phyloP scores from a whole-genome alignment of 2,329 filamentous ascomycete species.

The Penicillium thymicola region DNA sequence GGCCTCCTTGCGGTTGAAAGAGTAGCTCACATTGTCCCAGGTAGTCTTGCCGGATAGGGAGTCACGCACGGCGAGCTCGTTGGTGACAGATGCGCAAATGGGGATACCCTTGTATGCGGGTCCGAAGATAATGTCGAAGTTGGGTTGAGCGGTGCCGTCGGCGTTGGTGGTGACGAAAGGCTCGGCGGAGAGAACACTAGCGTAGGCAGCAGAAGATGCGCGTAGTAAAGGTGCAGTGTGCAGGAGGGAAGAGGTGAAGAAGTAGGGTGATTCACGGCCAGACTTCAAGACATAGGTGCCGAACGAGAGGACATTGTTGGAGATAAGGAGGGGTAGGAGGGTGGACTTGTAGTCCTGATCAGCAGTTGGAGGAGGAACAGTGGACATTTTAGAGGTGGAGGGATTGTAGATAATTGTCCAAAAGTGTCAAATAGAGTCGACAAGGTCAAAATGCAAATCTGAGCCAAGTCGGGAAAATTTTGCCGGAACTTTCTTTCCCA shows the following conservation, averaged over 20 bases:
- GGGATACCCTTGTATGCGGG: constrained; percentile 98
- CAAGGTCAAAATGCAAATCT: constrained; percentile 2
- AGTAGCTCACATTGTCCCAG: constrained; percentile 72
- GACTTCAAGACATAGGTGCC: constrained; percentile 74
- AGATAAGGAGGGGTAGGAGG: constrained; percentile 38
- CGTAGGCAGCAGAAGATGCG: constrained; percentile 78
- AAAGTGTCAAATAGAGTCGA: neutral
- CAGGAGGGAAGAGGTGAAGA: constrained; percentile 94
- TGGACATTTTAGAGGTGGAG: constrained; percentile 23
- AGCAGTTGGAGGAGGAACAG: constrained; percentile 24
- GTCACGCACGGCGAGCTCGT: constrained; percentile 71
- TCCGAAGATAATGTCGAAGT: constrained; percentile 83
- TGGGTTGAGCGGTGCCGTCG: constrained; percentile 41
- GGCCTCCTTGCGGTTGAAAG: constrained; percentile 92
- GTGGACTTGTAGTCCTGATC: constrained; percentile 38
- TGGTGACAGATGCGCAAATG: constrained; percentile 72
- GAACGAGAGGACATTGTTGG: constrained; percentile 43
- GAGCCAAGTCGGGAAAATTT: constrained; percentile 19
- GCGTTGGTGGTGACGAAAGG: constrained; percentile 40
- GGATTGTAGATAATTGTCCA: neutral
- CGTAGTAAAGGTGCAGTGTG: constrained; percentile 74
- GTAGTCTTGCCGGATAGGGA: constrained; percentile 45
- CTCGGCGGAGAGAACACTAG: constrained; percentile 55
- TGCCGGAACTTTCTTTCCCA: constrained; percentile 10
- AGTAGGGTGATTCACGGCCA: constrained; percentile 85